phyloP scores from a whole-genome alignment of 352 stramenopile species.

The Phytopythium boreale region DNA sequence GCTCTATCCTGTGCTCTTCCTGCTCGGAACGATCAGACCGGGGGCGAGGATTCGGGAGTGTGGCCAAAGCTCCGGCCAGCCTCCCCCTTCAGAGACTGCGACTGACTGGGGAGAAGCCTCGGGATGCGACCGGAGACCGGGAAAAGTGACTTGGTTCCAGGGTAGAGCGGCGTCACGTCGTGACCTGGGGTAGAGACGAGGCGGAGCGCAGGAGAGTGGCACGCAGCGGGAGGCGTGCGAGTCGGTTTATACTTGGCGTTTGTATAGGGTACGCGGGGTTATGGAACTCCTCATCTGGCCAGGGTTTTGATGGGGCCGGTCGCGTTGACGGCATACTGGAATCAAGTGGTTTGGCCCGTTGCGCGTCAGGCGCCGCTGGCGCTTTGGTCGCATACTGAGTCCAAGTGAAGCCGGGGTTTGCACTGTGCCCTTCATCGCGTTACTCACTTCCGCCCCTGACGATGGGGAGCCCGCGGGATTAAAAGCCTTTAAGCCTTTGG shows the following conservation, averaged over 20 bases:
- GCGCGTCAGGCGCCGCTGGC: too few species aligned
- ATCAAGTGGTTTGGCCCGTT: not conserved
- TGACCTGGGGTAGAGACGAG: not conserved
- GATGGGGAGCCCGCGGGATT: not conserved
- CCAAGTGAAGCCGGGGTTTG: not conserved
- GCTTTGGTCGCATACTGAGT: not conserved
- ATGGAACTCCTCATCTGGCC: too few species aligned
- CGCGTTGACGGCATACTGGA: not conserved
- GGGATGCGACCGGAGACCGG: too few species aligned
- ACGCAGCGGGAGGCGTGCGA: not conserved
- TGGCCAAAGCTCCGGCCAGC: too few species aligned
- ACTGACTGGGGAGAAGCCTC: too few species aligned
- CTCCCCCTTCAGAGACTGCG: too few species aligned
- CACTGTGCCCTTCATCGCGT: too few species aligned
- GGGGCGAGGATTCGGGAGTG: not conserved
- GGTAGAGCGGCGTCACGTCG: not conserved
- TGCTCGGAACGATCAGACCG: too few species aligned
- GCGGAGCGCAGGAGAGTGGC: not conserved
- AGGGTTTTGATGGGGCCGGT: not conserved
- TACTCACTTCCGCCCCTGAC: not conserved
- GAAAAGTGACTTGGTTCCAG: not conserved
- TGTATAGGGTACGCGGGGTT: slow-evolving; percentile 5
- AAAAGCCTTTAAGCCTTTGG: too few species aligned
- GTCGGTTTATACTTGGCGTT: not conserved
- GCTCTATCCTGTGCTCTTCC: too few species aligned